These are phyloP conservation scores for Ganoderma leucocontextum DNA, from an alignment of 1,284 basidiomycete species.

Conservation along the genomic window DNA sequence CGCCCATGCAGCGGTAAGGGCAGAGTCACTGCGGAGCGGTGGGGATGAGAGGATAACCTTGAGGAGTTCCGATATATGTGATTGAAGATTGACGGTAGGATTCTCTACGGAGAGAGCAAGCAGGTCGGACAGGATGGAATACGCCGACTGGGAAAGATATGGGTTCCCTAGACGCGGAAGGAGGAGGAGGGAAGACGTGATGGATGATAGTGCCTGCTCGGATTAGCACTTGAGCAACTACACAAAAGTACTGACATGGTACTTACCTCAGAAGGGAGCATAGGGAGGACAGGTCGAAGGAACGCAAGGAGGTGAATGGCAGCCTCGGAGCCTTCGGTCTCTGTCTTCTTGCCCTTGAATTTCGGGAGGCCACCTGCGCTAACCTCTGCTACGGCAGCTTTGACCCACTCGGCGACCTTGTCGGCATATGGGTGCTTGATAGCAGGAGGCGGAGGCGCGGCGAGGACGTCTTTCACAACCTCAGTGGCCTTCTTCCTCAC, in stretches of 20 bases:
- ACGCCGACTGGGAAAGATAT: slow-evolving; percentile 86
- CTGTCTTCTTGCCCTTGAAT: slow-evolving; percentile 70
- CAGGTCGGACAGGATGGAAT: slow-evolving; percentile 81
- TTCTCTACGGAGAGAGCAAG: slow-evolving; percentile 64
- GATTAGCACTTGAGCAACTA: slow-evolving; percentile 21
- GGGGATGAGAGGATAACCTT: slow-evolving; percentile 78
- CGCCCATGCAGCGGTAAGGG: slow-evolving; percentile 77
- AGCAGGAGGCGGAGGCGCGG: slow-evolving; percentile 79
- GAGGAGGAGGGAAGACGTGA: slow-evolving; percentile 76
- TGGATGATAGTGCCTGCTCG: slow-evolving; percentile 70
- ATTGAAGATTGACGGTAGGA: slow-evolving; percentile 54
- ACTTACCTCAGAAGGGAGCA: slow-evolving; percentile 73
- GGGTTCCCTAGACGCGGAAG: slow-evolving; percentile 86
- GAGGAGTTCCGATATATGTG: slow-evolving; percentile 75
- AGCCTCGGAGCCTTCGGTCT: slow-evolving; percentile 70
- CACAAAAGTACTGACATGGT: slow-evolving; percentile 15
- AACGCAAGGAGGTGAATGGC: slow-evolving; percentile 86
- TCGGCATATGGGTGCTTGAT: slow-evolving; percentile 87
- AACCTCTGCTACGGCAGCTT: slow-evolving; percentile 72
- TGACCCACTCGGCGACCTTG: slow-evolving; percentile 83
- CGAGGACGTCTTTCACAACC: slow-evolving; percentile 80
- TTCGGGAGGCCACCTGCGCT: slow-evolving; percentile 67
- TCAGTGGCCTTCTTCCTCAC: slow-evolving; percentile 93
- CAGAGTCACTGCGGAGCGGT: slow-evolving; percentile 70
- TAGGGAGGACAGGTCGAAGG: slow-evolving; percentile 69